Evolutionary conservation across 2,329 filamentous ascomycete species (phyloP).

Genomic region (Penicillium italicum): DNA sequence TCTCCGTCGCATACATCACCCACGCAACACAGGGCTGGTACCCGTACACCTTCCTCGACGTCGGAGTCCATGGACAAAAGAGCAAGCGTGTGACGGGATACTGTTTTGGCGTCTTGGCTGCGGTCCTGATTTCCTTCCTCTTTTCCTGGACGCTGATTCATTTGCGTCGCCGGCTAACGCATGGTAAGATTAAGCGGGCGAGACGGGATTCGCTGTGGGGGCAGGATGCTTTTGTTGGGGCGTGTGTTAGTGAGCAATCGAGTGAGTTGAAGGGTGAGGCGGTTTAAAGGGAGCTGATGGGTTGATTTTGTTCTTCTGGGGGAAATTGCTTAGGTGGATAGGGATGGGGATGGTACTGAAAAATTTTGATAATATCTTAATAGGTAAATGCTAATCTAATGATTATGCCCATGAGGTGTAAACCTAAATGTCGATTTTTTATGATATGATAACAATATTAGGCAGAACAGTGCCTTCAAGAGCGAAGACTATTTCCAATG

Average conservation of each 20-base stretch:
- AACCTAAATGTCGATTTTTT: background rate
- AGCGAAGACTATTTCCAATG: conserved; percentile 15
- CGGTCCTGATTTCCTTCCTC: conserved; percentile 53
- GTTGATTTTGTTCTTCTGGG: background rate
- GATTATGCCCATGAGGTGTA: background rate
- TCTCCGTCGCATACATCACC: conserved; percentile 71
- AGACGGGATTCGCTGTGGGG: conserved; percentile 13
- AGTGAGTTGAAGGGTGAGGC: conserved; percentile 8
- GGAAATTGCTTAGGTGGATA: background rate
- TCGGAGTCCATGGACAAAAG: conserved; percentile 46
- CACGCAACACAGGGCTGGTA: conserved; percentile 68
- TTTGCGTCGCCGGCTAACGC: conserved; percentile 49
- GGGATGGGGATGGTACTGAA: background rate
- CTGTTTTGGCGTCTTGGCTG: conserved; percentile 56
- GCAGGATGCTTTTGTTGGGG: background rate
- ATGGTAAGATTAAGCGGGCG: conserved; percentile 25
- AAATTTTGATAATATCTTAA: background rate
- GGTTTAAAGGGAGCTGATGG: background rate
- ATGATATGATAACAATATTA: conserved; percentile 6
- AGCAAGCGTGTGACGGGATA: conserved; percentile 60
- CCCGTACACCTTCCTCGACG: conserved; percentile 74
- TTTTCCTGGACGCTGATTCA: conserved; percentile 53
- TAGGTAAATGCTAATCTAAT: background rate
- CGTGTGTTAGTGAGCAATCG: background rate
- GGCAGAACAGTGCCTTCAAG: conserved; percentile 6